phyloP scores from a whole-genome alignment of 805 yeast species.

The Suhomyces prunicola region DNA sequence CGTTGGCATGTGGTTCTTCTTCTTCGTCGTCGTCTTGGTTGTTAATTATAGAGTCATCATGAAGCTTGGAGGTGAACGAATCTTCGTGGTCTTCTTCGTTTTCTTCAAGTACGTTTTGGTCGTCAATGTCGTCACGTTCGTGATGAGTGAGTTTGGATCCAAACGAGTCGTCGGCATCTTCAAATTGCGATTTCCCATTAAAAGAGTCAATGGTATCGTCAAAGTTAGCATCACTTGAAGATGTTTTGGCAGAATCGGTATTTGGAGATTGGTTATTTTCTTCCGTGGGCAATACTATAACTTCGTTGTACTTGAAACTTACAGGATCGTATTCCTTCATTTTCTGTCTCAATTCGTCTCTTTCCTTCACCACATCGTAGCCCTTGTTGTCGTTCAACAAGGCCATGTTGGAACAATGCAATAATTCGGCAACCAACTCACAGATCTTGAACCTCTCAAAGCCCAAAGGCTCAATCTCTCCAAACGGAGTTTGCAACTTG shows the following conservation, averaged over 20 bases:
- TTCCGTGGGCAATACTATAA: slow-evolving; percentile 32
- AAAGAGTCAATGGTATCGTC: slow-evolving; percentile 18
- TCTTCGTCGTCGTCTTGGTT: slow-evolving; percentile 32
- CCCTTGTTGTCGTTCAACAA: slow-evolving; percentile 44
- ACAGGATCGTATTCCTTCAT: slow-evolving; percentile 44
- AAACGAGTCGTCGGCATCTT: slow-evolving; percentile 19
- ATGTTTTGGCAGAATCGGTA: not conserved
- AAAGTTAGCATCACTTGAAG: slow-evolving; percentile 2
- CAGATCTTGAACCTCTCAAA: slow-evolving; percentile 46
- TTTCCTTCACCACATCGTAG: slow-evolving; percentile 35
- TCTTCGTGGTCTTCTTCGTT: slow-evolving; percentile 26
- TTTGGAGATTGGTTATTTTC: slow-evolving; percentile 6
- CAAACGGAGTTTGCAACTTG: slow-evolving; percentile 23
- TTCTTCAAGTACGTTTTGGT: slow-evolving; percentile 18
- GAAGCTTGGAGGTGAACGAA: slow-evolving; percentile 27
- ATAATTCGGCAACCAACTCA: slow-evolving; percentile 44
- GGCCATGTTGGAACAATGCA: slow-evolving; percentile 48
- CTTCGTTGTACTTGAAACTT: slow-evolving; percentile 45
- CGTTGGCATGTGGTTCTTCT: slow-evolving; percentile 43
- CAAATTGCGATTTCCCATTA: slow-evolving; percentile 18
- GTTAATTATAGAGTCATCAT: slow-evolving; percentile 20
- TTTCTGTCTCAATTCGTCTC: slow-evolving; percentile 37
- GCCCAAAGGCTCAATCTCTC: slow-evolving; percentile 39
- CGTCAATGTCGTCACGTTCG: slow-evolving; percentile 5
- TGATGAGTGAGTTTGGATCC: slow-evolving; percentile 10